These are phyloP conservation scores for Pythium sukuiense DNA, from an alignment of 352 stramenopile genomes.

Conservation along the genomic window DNA sequence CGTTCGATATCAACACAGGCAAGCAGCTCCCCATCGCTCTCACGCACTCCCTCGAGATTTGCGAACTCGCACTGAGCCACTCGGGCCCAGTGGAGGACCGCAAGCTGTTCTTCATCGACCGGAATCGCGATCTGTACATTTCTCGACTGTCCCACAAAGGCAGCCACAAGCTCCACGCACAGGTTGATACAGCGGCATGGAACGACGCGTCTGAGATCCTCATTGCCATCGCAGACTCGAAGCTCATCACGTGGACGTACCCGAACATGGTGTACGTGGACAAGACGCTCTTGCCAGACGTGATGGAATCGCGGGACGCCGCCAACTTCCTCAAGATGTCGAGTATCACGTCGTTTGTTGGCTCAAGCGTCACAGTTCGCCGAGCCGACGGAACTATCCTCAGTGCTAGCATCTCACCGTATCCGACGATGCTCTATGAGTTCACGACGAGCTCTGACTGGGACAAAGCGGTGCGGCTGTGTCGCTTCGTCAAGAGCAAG, in stretches of 20 bases:
- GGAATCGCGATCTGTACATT: conserved; percentile 87
- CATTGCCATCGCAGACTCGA: conserved; percentile 86
- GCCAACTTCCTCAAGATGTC: conserved; percentile 85
- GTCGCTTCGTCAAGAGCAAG: conserved; percentile 89
- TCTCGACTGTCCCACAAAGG: conserved; percentile 56
- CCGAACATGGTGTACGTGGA: conserved; percentile 92
- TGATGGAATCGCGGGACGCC: conserved; percentile 75
- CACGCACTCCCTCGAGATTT: conserved; percentile 75
- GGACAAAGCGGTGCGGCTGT: conserved; percentile 92
- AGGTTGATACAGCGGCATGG: conserved; percentile 91
- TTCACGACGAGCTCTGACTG: conserved; percentile 80
- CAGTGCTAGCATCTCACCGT: conserved; percentile 72
- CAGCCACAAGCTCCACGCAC: conserved; percentile 84
- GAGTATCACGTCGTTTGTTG: conserved; percentile 87
- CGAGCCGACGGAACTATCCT: conserved; percentile 87
- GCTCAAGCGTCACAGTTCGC: conserved; percentile 80
- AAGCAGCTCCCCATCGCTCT: conserved; percentile 66
- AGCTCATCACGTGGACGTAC: conserved; percentile 90
- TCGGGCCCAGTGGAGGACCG: conserved; percentile 70
- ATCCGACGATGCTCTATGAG: conserved; percentile 87
- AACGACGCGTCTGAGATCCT: conserved; percentile 89
- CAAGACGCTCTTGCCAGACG: conserved; percentile 83
- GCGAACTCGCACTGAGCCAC: conserved; percentile 83
- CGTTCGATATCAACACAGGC: conserved; percentile 88
- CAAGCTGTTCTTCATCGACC: conserved; percentile 89